phyloP scores from a whole-genome alignment of 805 yeast species.

The Nematodospora valgi region DNA sequence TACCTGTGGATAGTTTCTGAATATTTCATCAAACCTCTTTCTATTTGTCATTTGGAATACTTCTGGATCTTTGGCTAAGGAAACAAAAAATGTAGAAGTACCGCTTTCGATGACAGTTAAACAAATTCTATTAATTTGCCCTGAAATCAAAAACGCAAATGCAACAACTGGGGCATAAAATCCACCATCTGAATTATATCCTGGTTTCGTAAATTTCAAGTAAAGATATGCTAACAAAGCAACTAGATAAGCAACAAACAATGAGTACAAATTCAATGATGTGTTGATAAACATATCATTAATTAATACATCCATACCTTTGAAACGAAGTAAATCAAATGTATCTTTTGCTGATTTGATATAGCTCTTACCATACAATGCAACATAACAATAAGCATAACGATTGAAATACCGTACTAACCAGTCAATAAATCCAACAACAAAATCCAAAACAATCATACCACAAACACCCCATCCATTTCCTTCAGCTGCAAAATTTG shows the following conservation, averaged over 20 bases:
- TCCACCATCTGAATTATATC: constrained; percentile 54
- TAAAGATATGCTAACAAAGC: constrained; percentile 63
- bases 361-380: constrained; percentile 81
- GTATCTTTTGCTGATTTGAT: constrained; percentile 77
- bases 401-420: constrained; percentile 80
- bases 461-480: constrained; percentile 52
- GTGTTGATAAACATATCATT: constrained; percentile 81
- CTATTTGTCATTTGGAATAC: constrained; percentile 73
- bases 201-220: constrained; percentile 64
- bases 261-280: constrained; percentile 71
- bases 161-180: constrained; percentile 74
- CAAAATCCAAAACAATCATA: constrained; percentile 51
- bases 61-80: constrained; percentile 82
- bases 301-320: constrained; percentile 81
- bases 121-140: constrained; percentile 71
- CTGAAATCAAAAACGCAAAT: constrained; percentile 66
- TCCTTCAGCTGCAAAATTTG: constrained; percentile 49
- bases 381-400: constrained; percentile 83
- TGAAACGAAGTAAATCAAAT: constrained; percentile 68
- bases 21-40: constrained; percentile 57
- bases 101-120: constrained; percentile 79
- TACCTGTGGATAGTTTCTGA: constrained; percentile 66
- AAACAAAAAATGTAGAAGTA: constrained; percentile 77
- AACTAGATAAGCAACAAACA: constrained; percentile 64
- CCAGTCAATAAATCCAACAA: constrained; percentile 72